These are phyloP conservation scores for Saccharomyces hybrid DNA, from an alignment of 1,139 yeast genomes.

Conservation along the genomic window DNA sequence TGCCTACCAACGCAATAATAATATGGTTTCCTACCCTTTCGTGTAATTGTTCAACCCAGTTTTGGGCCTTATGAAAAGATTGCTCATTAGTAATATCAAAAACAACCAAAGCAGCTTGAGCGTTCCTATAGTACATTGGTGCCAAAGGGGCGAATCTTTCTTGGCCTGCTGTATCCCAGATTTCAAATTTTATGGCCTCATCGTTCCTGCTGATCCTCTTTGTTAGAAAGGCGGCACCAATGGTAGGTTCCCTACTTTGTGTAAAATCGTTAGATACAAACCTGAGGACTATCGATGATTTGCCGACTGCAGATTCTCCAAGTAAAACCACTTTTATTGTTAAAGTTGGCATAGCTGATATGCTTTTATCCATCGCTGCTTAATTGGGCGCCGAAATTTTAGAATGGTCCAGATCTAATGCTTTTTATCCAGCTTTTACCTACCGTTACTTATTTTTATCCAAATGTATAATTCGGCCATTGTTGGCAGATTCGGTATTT, in stretches of 20 bases:
- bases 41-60: conserved; percentile 95
- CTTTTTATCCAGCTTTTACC: no score
- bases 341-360: conserved; percentile 50
- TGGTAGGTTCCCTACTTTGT: conserved; percentile 94
- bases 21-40: conserved; percentile 92
- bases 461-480: no score
- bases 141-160: conserved; percentile 95
- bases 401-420: no score
- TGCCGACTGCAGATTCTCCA: conserved; percentile 98
- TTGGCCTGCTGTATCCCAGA: conserved; percentile 99
- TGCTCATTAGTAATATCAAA: conserved; percentile 96
- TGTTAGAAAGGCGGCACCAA: conserved; percentile 95
- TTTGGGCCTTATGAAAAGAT: conserved; percentile 91
- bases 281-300: conserved; percentile 83
- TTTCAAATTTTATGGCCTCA: conserved; percentile 87
- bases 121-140: conserved; percentile 96
- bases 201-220: conserved; percentile 90
- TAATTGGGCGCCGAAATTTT: background rate
- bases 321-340: conserved; percentile 62
- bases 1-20: conserved; percentile 88
- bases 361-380: conserved; percentile 23
- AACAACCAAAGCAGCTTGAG: conserved; percentile 94
- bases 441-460: background rate
- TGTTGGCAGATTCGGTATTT: background rate
- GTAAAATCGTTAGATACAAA: conserved; percentile 95